Base-by-base conservation (phyloP, 1,284 basidiomycete species). In the Caloboletus firmus region DNA sequence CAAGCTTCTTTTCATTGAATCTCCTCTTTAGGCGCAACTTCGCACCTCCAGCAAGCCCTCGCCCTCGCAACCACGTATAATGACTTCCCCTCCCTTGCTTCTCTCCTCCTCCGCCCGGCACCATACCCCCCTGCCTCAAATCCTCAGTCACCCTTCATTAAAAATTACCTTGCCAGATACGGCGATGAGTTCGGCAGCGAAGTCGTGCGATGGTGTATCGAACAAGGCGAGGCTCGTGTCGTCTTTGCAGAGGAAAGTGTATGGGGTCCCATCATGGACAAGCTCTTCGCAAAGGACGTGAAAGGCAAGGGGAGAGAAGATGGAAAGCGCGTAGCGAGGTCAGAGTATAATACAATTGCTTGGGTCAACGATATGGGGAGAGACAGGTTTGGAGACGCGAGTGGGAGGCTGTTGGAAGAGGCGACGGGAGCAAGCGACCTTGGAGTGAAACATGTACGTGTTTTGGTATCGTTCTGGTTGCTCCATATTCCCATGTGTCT, bases 291-390 rank as follows among this genome's bases (percentile, higher is more conserved):
- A 22, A 66, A 54, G 37, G 57, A 65, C 34, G 47, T 37, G 11
- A 69, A 71, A 50, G 66, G 69, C 2, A 71, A 69, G 46, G 49
- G 30, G 1, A 62, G 45, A 47, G 69, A 69, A 4, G 66, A 54
- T 6, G 59, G 65, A 20, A 57, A 52, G 5, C 34, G 40, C 15
- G 41, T 30, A 15, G 36, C 32, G 2, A 54, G 18, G 35, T 48
- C 57, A 35, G 68, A 69, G 40, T 67, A 61, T 18, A 70, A 84
- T 13, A 74, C 82, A 17, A 80, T 95, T 45, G 89, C 91, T 0
- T 99, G 96, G 97, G 78, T 98, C 41, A 91, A 98, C 69, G 87
- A 97, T 70, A 73, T 98, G 41, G 85, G 84, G 1, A 85, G 88
- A 56, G 77, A 77, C 20, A 78, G 84, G 36, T 92, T 85, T 67